phyloP scores from a whole-genome alignment of 2,329 filamentous ascomycete species.

The Diaporthe citriasiana region DNA sequence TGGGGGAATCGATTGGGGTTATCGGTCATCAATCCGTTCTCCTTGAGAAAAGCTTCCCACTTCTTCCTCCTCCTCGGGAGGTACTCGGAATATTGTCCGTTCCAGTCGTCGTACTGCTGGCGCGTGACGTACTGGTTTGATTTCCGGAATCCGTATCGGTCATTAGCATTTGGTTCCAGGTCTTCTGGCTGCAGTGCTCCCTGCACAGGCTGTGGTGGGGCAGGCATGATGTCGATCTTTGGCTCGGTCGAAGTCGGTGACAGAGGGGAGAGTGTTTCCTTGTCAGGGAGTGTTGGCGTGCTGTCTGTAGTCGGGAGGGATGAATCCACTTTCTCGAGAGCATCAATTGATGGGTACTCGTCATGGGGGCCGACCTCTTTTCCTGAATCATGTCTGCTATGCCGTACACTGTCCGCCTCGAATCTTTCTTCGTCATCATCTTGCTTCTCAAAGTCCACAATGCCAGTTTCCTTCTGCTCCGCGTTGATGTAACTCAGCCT shows the following conservation, averaged over 20 bases:
- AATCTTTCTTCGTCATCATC: conserved; percentile 49
- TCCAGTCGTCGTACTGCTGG: conserved; percentile 87
- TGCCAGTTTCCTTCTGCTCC: conserved; percentile 39
- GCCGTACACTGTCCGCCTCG: conserved; percentile 49
- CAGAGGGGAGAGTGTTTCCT: conserved; percentile 35
- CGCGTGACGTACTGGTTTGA: conserved; percentile 82
- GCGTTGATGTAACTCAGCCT: conserved; percentile 51
- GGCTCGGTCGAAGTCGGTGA: conserved; percentile 25
- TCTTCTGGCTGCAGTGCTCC: conserved; percentile 59
- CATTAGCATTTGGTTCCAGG: conserved; percentile 66
- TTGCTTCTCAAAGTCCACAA: conserved; percentile 35
- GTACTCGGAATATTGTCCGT: conserved; percentile 80
- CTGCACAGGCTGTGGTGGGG: conserved; percentile 44
- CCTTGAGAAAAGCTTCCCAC: conserved; percentile 84
- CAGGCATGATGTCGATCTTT: conserved; percentile 8
- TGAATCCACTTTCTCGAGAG: conserved; percentile 20
- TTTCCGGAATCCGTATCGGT: conserved; percentile 95
- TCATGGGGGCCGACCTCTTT: conserved; percentile 57
- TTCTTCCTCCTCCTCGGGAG: conserved; percentile 82
- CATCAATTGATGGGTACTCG: conserved; percentile 16
- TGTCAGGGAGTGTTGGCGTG: conserved; percentile 1
- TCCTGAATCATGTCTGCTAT: conserved; percentile 61
- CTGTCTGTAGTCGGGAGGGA: conserved; percentile 16
- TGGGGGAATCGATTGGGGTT: conserved; percentile 84
- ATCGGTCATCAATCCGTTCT: conserved; percentile 79